A percentile compares a stretch with the other conserved stretches of the same genome.
Evolutionary conservation across 2,329 filamentous ascomycete genomes (phyloP).

Genomic region (Aphanoascus verrucosus): DNA sequence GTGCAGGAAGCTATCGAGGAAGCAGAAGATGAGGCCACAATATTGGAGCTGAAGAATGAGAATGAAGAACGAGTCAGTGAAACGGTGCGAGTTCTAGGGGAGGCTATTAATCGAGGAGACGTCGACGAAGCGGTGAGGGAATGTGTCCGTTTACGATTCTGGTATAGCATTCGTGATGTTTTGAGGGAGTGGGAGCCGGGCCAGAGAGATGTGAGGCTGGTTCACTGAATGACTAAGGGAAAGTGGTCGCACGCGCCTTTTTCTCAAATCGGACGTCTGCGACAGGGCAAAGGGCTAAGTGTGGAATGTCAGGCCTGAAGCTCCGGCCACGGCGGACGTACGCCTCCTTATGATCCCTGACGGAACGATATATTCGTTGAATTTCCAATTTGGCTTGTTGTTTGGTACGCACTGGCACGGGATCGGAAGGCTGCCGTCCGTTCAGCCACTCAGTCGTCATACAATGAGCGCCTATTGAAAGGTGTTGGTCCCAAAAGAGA

Average conservation of each 20-base stretch:
- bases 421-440: not conserved
- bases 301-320: not conserved
- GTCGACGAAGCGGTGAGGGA: constrained; percentile 57
- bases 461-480: not conserved
- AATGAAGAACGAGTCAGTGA: constrained; percentile 58
- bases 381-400: not conserved
- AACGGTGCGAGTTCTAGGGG: constrained; percentile 53
- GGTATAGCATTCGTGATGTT: constrained; percentile 75
- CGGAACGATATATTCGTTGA: not conserved
- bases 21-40: constrained; percentile 49
- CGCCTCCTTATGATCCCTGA: not conserved
- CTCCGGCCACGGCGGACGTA: not conserved
- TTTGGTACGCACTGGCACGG: not conserved
- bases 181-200: constrained; percentile 77
- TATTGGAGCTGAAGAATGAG: constrained; percentile 53
- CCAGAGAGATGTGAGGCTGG: constrained; percentile 45
- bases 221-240: constrained; percentile 36
- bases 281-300: too few relatives aligned
- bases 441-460: not conserved
- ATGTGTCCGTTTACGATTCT: constrained; percentile 72
- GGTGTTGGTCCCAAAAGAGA: not conserved
- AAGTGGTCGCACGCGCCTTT: not conserved
- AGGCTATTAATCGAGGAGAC: constrained; percentile 56
- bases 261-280: too few relatives aligned
- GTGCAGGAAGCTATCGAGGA: constrained; percentile 64